These are phyloP conservation scores for Paecilomyces niveus DNA, from an alignment of 2,329 filamentous ascomycete genomes.

Conservation along the genomic window DNA sequence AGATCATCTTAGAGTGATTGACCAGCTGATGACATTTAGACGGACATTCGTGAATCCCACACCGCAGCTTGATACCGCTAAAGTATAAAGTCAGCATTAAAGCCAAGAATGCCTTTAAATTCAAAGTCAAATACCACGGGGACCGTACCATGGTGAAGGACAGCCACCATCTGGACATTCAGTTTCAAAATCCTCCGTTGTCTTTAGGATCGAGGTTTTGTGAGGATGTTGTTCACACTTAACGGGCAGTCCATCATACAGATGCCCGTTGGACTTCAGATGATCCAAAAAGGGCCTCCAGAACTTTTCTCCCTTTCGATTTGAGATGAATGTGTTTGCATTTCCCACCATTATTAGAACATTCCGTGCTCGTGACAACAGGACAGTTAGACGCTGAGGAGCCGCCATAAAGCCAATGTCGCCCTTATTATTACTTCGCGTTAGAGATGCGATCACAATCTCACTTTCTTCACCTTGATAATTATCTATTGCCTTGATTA, in stretches of 20 bases:
- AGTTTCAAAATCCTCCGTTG: constrained; percentile 52
- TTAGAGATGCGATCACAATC: constrained; percentile 62
- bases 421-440: constrained; percentile 54
- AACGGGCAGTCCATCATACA: constrained; percentile 57
- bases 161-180: constrained; percentile 67
- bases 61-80: constrained; percentile 45
- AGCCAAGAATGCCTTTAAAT: not conserved
- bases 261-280: constrained; percentile 44
- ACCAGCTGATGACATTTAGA: constrained; percentile 55
- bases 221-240: constrained; percentile 55
- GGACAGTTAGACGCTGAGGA: constrained; percentile 61
- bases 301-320: constrained; percentile 48
- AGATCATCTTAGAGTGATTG: constrained; percentile 53
- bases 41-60: constrained; percentile 53
- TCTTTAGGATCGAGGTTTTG: constrained; percentile 39
- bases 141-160: constrained; percentile 50
- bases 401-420: constrained; percentile 66
- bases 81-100: not conserved
- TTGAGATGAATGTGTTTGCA: constrained; percentile 56
- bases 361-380: constrained; percentile 60
- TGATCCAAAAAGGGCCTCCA: constrained; percentile 55
- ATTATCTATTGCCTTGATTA: constrained; percentile 49
- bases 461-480: constrained; percentile 73
- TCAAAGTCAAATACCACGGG: constrained; percentile 3
- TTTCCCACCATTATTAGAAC: constrained; percentile 65